Evolutionary conservation across 495 filamentous ascomycete genomes (phyloP), one percentile per base, ranked within the genome.

Genomic region (Penicillium coprophilum): DNA sequence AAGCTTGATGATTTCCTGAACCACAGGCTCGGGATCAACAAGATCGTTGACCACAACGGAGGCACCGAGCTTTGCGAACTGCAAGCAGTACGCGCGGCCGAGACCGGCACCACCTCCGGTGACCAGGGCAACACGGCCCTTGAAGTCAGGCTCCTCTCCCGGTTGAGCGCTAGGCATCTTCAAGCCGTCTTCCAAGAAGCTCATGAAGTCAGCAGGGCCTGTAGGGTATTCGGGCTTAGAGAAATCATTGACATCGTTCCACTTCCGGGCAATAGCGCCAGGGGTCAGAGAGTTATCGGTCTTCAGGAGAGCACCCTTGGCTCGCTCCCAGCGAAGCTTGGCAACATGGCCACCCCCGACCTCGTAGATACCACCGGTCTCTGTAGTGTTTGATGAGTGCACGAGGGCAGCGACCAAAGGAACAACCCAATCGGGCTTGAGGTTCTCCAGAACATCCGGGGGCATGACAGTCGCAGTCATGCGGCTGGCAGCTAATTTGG

Each of bases 391-490:
- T 64, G 86, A 91, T 60, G 90, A 86, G 82, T 97, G 94, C 11
- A 87, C 87, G 41, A 98, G 81, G 50, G 89, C 83, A 44, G 94
- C 95, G 20, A 98, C 94, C 34, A 97, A 81, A 17, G 94, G 94
- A 45, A 97, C 91, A 55, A 98, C 85, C 92, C 92, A 97, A 52
- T 96, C 92, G 43, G 94, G 94, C 82, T 91, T 92, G 55, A 98
- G 82, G 67, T 85, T 86, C 53, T 90, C 85, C 47, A 98, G 80
- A 20, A 97, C 80, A 62, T 98, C 95, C 2, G 90, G 92, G 45
- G 94, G 95, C 95, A 98, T 97, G 51, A 98, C 81, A 40, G 94
- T 98, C 69, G 94, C 85, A 36, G 94, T 98, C 95, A 98, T 96
- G 69, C 94, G 87, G 77, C 86, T 91, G 48, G 94, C 94, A 62